These are phyloP conservation scores for Phalaenopsis equestris DNA, from an alignment of 106 monocot species.

Conservation along the genomic window DNA sequence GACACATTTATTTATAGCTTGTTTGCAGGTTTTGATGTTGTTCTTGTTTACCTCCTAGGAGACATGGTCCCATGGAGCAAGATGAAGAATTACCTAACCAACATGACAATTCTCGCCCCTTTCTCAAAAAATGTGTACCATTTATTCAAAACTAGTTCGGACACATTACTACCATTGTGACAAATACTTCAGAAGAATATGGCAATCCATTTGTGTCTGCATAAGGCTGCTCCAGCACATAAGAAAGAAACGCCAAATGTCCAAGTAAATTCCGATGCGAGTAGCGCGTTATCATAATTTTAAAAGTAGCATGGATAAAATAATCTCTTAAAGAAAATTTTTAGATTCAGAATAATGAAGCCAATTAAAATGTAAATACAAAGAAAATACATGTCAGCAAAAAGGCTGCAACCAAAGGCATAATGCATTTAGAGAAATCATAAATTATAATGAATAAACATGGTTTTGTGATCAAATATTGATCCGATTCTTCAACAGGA, in stretches of 20 bases:
- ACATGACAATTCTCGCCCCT: neutral
- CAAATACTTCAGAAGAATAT: neutral
- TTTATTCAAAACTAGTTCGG: neutral
- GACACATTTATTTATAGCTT: too few species aligned
- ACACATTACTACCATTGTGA: neutral
- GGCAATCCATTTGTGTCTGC: neutral
- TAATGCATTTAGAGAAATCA: neutral
- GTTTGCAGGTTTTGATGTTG: too few species aligned
- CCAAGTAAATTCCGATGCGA: neutral
- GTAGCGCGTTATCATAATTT: neutral
- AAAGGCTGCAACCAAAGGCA: constrained; percentile 1
- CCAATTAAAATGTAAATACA: neutral
- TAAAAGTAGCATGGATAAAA: neutral
- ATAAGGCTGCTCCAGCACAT: neutral
- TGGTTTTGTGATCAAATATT: neutral
- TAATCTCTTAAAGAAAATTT: neutral
- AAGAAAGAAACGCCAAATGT: neutral
- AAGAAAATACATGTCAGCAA: neutral
- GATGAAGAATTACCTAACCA: neutral
- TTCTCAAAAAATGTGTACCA: neutral
- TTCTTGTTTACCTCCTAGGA: too few species aligned
- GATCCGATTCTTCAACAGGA: neutral
- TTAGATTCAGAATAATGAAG: neutral
- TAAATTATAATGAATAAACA: neutral
- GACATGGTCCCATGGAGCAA: too few species aligned